These are phyloP conservation scores for Effrenium voratum DNA, from an alignment of 73 alveolate genomes.

Conservation along the genomic window DNA sequence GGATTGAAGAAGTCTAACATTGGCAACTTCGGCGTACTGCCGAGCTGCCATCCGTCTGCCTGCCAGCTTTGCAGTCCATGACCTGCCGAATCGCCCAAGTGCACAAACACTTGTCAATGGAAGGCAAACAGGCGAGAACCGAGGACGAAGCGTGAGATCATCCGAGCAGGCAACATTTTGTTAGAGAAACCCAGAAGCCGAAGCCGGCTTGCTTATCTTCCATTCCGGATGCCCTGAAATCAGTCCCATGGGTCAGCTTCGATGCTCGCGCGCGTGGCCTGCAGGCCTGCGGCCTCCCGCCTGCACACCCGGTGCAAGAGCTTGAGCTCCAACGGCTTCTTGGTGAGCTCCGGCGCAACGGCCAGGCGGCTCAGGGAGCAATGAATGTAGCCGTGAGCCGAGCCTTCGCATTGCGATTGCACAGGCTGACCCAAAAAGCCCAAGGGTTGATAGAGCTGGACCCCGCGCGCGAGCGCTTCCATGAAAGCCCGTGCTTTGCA, in stretches of 20 bases:
- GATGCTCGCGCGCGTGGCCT: background rate
- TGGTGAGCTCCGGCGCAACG: constrained; percentile 34
- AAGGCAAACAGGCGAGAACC: too few species aligned
- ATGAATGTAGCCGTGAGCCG: constrained; percentile 78
- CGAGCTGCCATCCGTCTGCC: constrained; percentile 8
- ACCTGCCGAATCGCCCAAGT: too few species aligned
- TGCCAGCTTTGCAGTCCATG: constrained; percentile 57
- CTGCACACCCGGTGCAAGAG: constrained; percentile 47
- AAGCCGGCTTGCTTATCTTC: too few species aligned
- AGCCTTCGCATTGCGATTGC: too few species aligned
- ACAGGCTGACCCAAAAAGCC: too few species aligned
- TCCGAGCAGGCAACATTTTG: too few species aligned
- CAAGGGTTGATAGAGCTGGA: too few species aligned
- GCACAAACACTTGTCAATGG: too few species aligned
- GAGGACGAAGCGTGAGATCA: too few species aligned
- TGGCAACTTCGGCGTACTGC: background rate
- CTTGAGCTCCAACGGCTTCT: constrained; percentile 42
- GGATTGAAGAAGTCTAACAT: background rate
- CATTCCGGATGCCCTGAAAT: background rate
- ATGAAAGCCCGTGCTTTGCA: too few species aligned
- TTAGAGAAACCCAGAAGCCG: too few species aligned
- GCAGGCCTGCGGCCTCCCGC: background rate
- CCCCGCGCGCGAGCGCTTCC: too few species aligned
- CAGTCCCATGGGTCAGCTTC: background rate
- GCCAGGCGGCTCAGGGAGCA: constrained; percentile 74